phyloP scores from a whole-genome alignment of 495 filamentous ascomycete genomes.

The Lepraria neglecta region DNA sequence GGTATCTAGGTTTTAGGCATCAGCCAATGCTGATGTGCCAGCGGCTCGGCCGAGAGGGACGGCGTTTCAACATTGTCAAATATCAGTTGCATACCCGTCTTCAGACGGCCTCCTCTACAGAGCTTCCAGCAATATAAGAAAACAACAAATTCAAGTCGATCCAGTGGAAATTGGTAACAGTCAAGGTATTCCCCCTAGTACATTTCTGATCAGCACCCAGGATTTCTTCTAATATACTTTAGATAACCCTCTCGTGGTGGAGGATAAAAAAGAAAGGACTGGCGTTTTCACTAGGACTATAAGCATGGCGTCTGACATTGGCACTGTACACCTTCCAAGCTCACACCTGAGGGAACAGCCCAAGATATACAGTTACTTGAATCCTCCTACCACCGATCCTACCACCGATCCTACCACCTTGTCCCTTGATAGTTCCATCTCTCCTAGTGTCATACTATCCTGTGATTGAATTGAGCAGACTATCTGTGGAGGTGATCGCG shows the following conservation, averaged over 20 bases:
- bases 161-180: conserved; percentile 13
- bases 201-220: conserved; percentile 11
- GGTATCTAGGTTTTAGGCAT: no score
- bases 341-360: conserved; percentile 6
- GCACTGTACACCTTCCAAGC: conserved; percentile 13
- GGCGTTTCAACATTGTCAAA: no score
- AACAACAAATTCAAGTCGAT: conserved; percentile 17
- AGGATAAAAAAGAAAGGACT: conserved; percentile 13
- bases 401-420: neutral
- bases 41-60: no score
- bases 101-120: conserved; percentile 2
- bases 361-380: conserved; percentile 18
- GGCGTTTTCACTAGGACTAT: conserved; percentile 1
- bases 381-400: neutral
- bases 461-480: neutral
- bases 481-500: conserved; percentile 7
- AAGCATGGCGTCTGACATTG: conserved; percentile 10
- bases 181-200: conserved; percentile 1
- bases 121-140: conserved; percentile 1
- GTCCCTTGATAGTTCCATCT: neutral
- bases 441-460: neutral
- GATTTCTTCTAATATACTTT: conserved; percentile 7
- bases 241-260: conserved; percentile 10
- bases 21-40: no score
- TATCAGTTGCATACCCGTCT: no score